Base-by-base conservation (phyloP, 1,139 yeast species). In the Chernovozyma sophiae-reginae region DNA sequence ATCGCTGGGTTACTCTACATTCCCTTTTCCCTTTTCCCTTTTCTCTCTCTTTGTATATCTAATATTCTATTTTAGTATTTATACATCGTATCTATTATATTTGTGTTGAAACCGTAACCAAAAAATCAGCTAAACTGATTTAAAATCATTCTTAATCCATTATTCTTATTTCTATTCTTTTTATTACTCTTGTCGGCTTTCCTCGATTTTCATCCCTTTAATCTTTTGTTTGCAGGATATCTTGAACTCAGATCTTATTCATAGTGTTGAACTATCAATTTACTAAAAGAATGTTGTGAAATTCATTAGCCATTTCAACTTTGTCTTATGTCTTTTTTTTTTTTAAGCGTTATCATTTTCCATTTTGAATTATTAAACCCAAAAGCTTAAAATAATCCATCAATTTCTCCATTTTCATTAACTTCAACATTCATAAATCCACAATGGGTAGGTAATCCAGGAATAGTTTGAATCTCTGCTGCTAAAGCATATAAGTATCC, bases 341-440 rank as follows among this genome's bases (percentile, higher is more conserved):
- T n/a, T n/a, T n/a, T n/a, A n/a, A n/a, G n/a, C n/a, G n/a, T n/a
- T n/a, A n/a, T n/a, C n/a, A n/a, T n/a, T n/a, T n/a, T n/a, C n/a
- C n/a, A n/a, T n/a, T n/a, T n/a, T n/a, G n/a, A n/a, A n/a, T n/a
- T n/a, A n/a, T n/a, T n/a, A n/a, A n/a, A n/a, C n/a, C n/a, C n/a
- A n/a, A n/a, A n/a, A n/a, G 11, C 19, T 62, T 72, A 90, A 61
- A 90, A 90, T 67, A 92, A 77, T 37, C 98, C 98, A 51, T 87
- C 95, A 52, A 92, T 90, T 56, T 90, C 95, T 42, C 97, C 97
- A 42, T 87, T 83, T 37, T 83, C 90, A 57, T 85, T 83, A 44
- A 92, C 95, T 63, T 92, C 97, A 41, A 92, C 95, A 60, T 90
- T 86, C 95, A 90, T 87, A 71, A 86, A 92, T 30, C 97, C 97